These are phyloP conservation scores for Beta vulgaris DNA, from an alignment of 148 eudicot species.

Conservation along the genomic window DNA sequence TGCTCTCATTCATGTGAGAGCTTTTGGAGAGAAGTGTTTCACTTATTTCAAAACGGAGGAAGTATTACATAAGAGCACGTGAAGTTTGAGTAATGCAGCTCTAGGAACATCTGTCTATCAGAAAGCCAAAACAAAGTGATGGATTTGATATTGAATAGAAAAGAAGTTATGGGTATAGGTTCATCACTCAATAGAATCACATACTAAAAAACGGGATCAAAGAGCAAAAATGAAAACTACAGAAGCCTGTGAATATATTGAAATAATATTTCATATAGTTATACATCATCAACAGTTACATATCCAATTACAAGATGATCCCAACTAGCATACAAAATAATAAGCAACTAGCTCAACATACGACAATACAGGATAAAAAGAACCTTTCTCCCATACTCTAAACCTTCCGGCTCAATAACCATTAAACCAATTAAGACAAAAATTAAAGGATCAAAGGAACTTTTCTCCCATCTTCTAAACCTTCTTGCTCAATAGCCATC, in stretches of 20 bases:
- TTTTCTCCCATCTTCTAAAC: slow-evolving; percentile 3
- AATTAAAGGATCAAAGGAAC: slow-evolving; percentile 17
- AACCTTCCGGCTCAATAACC: slow-evolving; percentile 6
- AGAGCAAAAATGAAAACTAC: neutral
- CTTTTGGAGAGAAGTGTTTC: too few species aligned
- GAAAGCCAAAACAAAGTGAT: too few species aligned
- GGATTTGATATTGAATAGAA: too few species aligned
- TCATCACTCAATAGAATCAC: neutral
- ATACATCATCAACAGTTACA: slow-evolving; percentile 24
- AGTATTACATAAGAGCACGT: too few species aligned
- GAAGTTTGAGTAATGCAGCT: too few species aligned
- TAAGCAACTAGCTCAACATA: slow-evolving; percentile 2
- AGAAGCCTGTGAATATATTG: slow-evolving; percentile 14
- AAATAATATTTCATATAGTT: slow-evolving; percentile 21
- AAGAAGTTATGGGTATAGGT: neutral
- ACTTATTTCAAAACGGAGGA: too few species aligned
- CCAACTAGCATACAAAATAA: neutral
- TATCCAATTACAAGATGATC: slow-evolving; percentile 19
- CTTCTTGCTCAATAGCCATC: slow-evolving; percentile 5
- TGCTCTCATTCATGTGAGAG: too few species aligned
- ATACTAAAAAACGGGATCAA: neutral
- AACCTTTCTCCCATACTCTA: slow-evolving; percentile 6
- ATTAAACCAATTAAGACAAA: neutral
- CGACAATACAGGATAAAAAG: slow-evolving; percentile 2
- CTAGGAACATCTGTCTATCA: too few species aligned